A percentile compares a stretch with the other conserved stretches of the same genome.
These are phyloP conservation scores for Neurospora crassa DNA, from an alignment of 2,329 filamentous ascomycete species.

Conservation along the genomic window DNA sequence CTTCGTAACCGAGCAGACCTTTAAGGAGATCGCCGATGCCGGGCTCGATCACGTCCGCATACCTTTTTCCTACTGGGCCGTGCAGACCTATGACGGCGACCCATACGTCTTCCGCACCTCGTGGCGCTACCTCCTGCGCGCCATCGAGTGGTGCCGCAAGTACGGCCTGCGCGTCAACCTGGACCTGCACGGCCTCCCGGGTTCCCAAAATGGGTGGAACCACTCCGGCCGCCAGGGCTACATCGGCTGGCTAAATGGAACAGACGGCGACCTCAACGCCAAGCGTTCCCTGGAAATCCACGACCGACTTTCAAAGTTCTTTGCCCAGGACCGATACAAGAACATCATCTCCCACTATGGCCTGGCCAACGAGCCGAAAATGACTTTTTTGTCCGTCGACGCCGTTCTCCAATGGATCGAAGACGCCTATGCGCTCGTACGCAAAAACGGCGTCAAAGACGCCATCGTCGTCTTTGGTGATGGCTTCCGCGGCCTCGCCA, in stretches of 20 bases:
- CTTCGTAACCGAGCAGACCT: conserved; percentile 78
- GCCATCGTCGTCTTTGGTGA: conserved; percentile 79
- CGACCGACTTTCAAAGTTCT: conserved; percentile 80
- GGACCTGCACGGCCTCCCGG: conserved; percentile 83
- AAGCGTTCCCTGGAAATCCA: conserved; percentile 82
- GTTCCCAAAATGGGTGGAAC: conserved; percentile 96
- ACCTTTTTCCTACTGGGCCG: conserved; percentile 90
- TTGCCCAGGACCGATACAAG: conserved; percentile 84
- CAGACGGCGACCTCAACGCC: conserved; percentile 66
- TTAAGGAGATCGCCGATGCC: conserved; percentile 73
- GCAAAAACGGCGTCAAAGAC: conserved; percentile 61
- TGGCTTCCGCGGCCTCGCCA: conserved; percentile 82
- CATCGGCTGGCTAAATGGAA: conserved; percentile 88
- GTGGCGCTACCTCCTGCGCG: conserved; percentile 88
- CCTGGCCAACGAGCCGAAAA: conserved; percentile 86
- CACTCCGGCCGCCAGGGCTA: conserved; percentile 76
- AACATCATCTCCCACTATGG: conserved; percentile 92
- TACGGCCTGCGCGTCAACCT: conserved; percentile 88
- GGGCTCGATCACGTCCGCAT: conserved; percentile 97
- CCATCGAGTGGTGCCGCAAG: conserved; percentile 87
- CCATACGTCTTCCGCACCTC: conserved; percentile 79
- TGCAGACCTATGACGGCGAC: conserved; percentile 74
- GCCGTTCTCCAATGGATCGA: conserved; percentile 73
- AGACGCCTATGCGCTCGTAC: conserved; percentile 61
- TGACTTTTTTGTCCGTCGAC: conserved; percentile 58